phyloP scores from a whole-genome alignment of 768 basidiomycete species.

The Tulasnella sp. region DNA sequence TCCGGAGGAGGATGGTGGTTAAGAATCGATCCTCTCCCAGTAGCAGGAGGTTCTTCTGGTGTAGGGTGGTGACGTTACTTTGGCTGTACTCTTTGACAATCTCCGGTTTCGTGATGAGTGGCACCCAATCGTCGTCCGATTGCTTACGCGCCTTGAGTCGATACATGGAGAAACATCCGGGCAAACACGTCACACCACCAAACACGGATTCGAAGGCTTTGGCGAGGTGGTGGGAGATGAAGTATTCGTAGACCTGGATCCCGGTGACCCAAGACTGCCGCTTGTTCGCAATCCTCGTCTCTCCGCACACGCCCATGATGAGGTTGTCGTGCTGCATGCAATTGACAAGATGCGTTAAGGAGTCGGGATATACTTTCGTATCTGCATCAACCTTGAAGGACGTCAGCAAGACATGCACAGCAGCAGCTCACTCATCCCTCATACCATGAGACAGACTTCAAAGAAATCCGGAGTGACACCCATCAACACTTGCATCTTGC shows the following conservation, averaged over 20 bases:
- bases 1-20: constrained; percentile 88
- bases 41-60: constrained; percentile 93
- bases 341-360: constrained; percentile 83
- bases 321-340: constrained; percentile 97
- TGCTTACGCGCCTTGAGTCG: constrained; percentile 84
- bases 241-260: constrained; percentile 98
- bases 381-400: constrained; percentile 83
- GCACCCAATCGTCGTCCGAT: constrained; percentile 91
- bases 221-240: constrained; percentile 95
- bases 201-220: constrained; percentile 99
- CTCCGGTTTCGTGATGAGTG: constrained; percentile 90
- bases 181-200: constrained; percentile 96
- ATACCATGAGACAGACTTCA: constrained; percentile 92
- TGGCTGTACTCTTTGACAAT: constrained; percentile 97
- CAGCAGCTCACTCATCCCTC: constrained; percentile 22
- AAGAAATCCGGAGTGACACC: constrained; percentile 99
- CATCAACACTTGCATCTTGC: constrained; percentile 91
- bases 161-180: constrained; percentile 99
- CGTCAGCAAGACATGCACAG: constrained; percentile 15
- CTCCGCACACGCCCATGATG: constrained; percentile 99
- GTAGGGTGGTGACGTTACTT: constrained; percentile 80
- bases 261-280: constrained; percentile 96
- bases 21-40: constrained; percentile 98
- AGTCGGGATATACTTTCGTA: constrained; percentile 87
- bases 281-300: constrained; percentile 98